Percentiles rank a stretch among this genome's conserved stretches.
Conservation (phyloP, 2,329 filamentous ascomycete genomes). For the Penicillium palitans region DNA sequence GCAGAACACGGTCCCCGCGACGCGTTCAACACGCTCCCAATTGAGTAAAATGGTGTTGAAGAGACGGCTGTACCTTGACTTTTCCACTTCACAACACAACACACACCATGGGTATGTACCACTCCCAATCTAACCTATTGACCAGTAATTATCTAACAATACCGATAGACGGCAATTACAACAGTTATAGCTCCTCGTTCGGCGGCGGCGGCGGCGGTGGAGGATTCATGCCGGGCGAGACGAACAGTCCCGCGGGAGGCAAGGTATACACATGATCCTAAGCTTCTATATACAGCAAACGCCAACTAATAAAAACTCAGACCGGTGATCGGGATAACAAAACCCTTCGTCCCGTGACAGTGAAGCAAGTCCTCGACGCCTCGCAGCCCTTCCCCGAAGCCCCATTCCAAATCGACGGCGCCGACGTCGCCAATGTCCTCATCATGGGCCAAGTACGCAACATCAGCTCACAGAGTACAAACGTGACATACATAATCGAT, state of each 20-base stretch:
- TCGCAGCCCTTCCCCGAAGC: constrained; percentile 71
- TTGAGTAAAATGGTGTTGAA: constrained; percentile 37
- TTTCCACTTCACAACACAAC: constrained; percentile 14
- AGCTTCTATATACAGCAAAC: background rate
- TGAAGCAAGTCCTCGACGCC: constrained; percentile 89
- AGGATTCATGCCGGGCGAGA: constrained; percentile 58
- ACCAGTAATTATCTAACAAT: background rate
- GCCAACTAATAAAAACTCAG: constrained; percentile 1
- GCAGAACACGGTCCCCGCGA: constrained; percentile 29
- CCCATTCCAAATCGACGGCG: constrained; percentile 80
- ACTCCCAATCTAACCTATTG: background rate
- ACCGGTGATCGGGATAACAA: constrained; percentile 66
- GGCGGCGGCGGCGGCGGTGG: constrained; percentile 54
- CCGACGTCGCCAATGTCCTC: constrained; percentile 71
- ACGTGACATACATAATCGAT: constrained; percentile 89
- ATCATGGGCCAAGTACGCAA: constrained; percentile 89
- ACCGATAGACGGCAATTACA: constrained; percentile 37
- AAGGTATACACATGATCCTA: constrained; percentile 34
- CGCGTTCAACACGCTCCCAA: constrained; percentile 44
- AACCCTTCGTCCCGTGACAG: constrained; percentile 86
- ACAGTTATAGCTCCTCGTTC: constrained; percentile 57
- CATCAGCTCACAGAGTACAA: constrained; percentile 82
- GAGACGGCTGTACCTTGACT: constrained; percentile 11
- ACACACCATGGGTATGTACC: constrained; percentile 33
- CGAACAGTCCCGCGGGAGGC: constrained; percentile 50